Conservation (phyloP, 352 stramenopile species). For the Blastocystis sp. region DNA sequence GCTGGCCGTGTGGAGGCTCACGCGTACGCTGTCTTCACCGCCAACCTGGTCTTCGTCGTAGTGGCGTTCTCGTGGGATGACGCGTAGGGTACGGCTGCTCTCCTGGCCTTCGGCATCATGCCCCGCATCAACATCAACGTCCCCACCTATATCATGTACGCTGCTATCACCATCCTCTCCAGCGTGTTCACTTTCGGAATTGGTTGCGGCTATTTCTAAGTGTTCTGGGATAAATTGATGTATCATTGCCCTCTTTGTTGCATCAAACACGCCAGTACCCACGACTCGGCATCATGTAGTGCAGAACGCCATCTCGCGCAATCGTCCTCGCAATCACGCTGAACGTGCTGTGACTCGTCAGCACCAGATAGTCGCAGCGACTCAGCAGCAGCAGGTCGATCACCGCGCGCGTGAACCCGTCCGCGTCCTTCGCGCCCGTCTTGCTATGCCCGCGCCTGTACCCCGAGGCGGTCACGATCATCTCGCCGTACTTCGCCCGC, state of each 20-base stretch:
- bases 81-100: neutral
- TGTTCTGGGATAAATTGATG: neutral
- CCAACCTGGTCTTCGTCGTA: slow-evolving; percentile 17
- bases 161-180: slow-evolving; percentile 7
- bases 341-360: slow-evolving; percentile 48
- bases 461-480: slow-evolving; percentile 20
- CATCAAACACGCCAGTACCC: slow-evolving; percentile 27
- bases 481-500: slow-evolving; percentile 25
- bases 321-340: slow-evolving; percentile 25
- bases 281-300: slow-evolving; percentile 9
- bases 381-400: slow-evolving; percentile 32
- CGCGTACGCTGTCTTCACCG: neutral
- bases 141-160: slow-evolving; percentile 22
- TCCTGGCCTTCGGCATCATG: slow-evolving; percentile 22
- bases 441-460: slow-evolving; percentile 41
- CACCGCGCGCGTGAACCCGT: slow-evolving; percentile 34
- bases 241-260: neutral
- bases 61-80: neutral
- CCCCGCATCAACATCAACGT: slow-evolving; percentile 13
- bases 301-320: neutral
- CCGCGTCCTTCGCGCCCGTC: slow-evolving; percentile 17
- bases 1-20: neutral
- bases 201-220: slow-evolving; percentile 42
- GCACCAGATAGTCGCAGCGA: slow-evolving; percentile 17
- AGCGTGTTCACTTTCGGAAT: slow-evolving; percentile 28